Evolutionary conservation across 2,329 filamentous ascomycete genomes (phyloP), one percentile per base, ranked within the genome.

Genomic region (Teratosphaeria nubilosa): DNA sequence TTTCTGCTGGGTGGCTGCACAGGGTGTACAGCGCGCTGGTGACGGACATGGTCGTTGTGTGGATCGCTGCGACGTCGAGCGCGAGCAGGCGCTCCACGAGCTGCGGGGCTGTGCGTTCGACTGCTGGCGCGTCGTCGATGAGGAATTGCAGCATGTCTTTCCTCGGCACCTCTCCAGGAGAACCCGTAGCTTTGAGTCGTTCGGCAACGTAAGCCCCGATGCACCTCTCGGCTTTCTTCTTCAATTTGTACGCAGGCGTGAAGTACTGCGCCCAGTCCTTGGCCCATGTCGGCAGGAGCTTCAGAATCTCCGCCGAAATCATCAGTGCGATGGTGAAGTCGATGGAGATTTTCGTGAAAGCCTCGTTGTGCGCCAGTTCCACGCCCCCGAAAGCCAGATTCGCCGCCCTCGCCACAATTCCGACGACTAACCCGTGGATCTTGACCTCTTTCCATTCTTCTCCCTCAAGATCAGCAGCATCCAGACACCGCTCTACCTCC

Each of bases 121-220:
- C 30, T 14, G 22, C 30, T 7, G 55, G 55, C 14, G 41, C 55
- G 16, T 45, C 16, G 22, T 56, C 55, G 24, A 56, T 56, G 9
- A 56, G 30, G 27, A 25, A 51, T 52, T 64, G 30, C 59, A 63
- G 30, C 60, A 60, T 56, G 57, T 61, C 34, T 41, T 63, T 24
- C 55, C 52, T 51, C 57, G 60, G 20, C 60, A 58, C 25, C 58
- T 57, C 24, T 54, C 55, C 41, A 34, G n/a, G n/a, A n/a, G 20
- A n/a, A 34, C 53, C 50, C 10, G 55, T 53, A 11, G 48, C 48
- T 14, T 52, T 31, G 16, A 57, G 22, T 16, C 50, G 14, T 20
- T 57, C 27, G 10, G 34, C 14, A 6, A 57, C 27, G 20, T 57
- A 53, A 10, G 13, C 50, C 3, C 48, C 48, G 11, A 53, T 37